These are phyloP conservation scores for Fragaria vesca DNA, from an alignment of 306 rosid genomes.

Conservation along the genomic window DNA sequence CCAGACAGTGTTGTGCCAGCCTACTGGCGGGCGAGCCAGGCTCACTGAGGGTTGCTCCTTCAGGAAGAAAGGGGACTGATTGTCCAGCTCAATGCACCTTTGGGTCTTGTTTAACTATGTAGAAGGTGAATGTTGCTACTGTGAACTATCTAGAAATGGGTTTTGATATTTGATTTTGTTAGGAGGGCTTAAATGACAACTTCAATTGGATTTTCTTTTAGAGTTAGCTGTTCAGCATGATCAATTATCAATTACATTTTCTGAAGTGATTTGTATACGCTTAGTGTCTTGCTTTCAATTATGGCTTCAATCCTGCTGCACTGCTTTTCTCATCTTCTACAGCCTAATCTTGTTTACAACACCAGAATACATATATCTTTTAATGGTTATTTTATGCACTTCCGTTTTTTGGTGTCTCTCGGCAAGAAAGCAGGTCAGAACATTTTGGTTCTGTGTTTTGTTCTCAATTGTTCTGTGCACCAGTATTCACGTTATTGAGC, in stretches of 20 bases:
- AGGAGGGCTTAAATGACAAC: background rate
- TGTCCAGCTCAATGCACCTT: background rate
- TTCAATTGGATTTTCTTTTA: background rate
- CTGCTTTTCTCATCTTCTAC: no score
- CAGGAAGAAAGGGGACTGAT: slow-evolving; percentile 35
- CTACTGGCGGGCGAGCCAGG: slow-evolving; percentile 41
- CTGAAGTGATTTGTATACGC: background rate
- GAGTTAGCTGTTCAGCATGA: background rate
- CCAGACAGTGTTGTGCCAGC: slow-evolving; percentile 43
- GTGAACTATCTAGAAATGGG: background rate
- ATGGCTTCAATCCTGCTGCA: no score
- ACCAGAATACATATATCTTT: no score
- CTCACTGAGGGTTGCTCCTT: slow-evolving; percentile 44
- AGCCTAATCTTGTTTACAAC: no score
- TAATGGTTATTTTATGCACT: no score
- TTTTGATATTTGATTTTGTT: background rate
- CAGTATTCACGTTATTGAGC: no score
- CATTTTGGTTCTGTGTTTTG: no score
- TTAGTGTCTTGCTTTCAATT: background rate
- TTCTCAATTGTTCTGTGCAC: no score
- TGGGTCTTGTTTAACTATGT: background rate
- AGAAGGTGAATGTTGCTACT: background rate
- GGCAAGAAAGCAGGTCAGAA: no score
- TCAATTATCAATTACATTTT: background rate
- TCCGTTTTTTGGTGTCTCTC: no score